A percentile compares a stretch with the other conserved stretches of the same genome.
Conservation (phyloP, 441 rosid genomes). For the Arabidopsis hybrid region DNA sequence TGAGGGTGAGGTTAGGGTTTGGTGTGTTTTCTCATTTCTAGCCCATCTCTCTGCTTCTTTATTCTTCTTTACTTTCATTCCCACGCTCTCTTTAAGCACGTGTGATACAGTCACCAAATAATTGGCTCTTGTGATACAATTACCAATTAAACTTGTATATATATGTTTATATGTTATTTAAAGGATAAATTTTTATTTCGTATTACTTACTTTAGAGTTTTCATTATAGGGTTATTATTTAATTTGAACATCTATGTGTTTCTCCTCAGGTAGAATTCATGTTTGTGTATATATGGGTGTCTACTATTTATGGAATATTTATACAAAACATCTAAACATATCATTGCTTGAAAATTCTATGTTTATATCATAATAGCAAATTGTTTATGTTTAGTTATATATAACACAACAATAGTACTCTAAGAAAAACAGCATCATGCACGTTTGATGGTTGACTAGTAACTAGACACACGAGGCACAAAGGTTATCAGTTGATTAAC, state of each 20-base stretch:
- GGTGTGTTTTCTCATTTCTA: slow-evolving; percentile 50
- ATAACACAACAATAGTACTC: slow-evolving; percentile 16
- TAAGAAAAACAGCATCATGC: not conserved
- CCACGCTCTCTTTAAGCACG: slow-evolving; percentile 17
- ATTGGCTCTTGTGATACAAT: not conserved
- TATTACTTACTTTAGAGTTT: too few relatives aligned
- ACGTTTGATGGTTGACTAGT: slow-evolving; percentile 23
- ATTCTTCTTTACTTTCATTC: slow-evolving; percentile 3
- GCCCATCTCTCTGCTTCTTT: slow-evolving; percentile 24
- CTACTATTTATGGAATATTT: slow-evolving; percentile 30
- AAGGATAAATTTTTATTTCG: too few relatives aligned
- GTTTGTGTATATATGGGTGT: slow-evolving; percentile 19
- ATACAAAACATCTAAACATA: slow-evolving; percentile 23
- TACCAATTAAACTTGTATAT: not conserved
- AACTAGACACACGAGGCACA: slow-evolving; percentile 28
- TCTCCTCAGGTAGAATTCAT: slow-evolving; percentile 25
- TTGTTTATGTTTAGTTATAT: slow-evolving; percentile 18
- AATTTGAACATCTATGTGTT: slow-evolving; percentile 9
- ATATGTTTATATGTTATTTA: not conserved
- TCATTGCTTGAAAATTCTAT: not conserved
- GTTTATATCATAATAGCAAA: slow-evolving; percentile 33
- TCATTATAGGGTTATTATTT: not conserved
- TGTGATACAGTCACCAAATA: slow-evolving; percentile 3
- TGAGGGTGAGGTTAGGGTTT: slow-evolving; percentile 60
- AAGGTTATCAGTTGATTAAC: not conserved